Evolutionary conservation across 306 rosid genomes (phyloP).

Genomic region (Cucumis melo): DNA sequence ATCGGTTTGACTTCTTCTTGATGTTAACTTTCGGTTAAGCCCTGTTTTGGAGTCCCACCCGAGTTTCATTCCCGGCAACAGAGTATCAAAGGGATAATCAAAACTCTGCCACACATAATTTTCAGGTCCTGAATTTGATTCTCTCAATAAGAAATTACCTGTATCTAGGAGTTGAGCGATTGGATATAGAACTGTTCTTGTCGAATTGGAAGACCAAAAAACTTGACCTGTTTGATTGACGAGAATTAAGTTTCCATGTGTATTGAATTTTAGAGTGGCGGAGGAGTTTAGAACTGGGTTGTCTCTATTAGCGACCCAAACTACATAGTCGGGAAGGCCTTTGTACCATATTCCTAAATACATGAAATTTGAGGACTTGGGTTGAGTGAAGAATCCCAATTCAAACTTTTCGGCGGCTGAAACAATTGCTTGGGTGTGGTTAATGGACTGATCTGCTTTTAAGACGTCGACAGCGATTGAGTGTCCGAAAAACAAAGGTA

Average conservation of each 20-base stretch:
- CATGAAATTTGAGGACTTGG: slow-evolving; percentile 8
- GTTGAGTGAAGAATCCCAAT: slow-evolving; percentile 27
- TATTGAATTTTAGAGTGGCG: too few species aligned
- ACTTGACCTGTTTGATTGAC: too few species aligned
- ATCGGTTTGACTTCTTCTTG: slow-evolving; percentile 21
- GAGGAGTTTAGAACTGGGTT: too few species aligned
- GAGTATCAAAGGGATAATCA: slow-evolving; percentile 36
- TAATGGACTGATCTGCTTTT: slow-evolving; percentile 17
- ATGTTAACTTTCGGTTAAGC: slow-evolving; percentile 23
- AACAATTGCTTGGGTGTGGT: slow-evolving; percentile 18
- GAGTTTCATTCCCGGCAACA: slow-evolving; percentile 32
- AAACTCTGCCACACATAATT: too few species aligned
- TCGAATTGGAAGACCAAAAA: too few species aligned
- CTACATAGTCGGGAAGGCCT: not conserved
- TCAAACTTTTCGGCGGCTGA: slow-evolving; percentile 31
- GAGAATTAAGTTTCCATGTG: too few species aligned
- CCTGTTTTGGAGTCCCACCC: slow-evolving; percentile 39
- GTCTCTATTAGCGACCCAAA: too few species aligned
- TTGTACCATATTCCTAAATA: slow-evolving; percentile 45
- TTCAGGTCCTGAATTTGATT: too few species aligned
- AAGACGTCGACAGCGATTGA: slow-evolving; percentile 17
- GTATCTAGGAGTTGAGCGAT: too few species aligned
- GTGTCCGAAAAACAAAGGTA: slow-evolving; percentile 7
- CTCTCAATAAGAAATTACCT: too few species aligned
- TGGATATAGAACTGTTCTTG: too few species aligned